Conservation (phyloP, 2,329 filamentous ascomycete genomes). For the Alternaria atra region DNA sequence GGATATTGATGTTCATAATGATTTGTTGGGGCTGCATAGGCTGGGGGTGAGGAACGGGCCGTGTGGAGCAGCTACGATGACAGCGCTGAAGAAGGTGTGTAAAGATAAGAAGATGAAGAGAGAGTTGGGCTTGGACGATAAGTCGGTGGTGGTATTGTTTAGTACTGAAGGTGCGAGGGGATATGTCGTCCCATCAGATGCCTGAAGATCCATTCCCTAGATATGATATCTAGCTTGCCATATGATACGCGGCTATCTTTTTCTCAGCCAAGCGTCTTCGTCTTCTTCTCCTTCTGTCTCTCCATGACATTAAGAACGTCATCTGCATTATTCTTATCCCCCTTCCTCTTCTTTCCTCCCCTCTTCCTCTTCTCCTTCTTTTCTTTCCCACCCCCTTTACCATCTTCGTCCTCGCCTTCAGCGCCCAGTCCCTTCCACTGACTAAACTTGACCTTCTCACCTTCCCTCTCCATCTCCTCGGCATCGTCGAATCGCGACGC, state of each 20-base stretch:
- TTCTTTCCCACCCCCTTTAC: slow-evolving; percentile 55
- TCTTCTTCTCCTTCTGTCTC: slow-evolving; percentile 55
- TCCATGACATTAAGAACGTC: slow-evolving; percentile 86
- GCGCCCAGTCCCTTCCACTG: slow-evolving; percentile 67
- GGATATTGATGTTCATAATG: slow-evolving; percentile 69
- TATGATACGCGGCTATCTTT: too few species aligned
- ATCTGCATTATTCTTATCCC: slow-evolving; percentile 77
- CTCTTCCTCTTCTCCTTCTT: slow-evolving; percentile 73
- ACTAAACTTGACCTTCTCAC: slow-evolving; percentile 70
- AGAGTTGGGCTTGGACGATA: slow-evolving; percentile 49
- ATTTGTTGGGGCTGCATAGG: slow-evolving; percentile 62
- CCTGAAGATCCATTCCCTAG: not conserved
- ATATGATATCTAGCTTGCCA: too few species aligned
- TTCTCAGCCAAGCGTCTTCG: slow-evolving; percentile 25
- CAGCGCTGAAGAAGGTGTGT: slow-evolving; percentile 63
- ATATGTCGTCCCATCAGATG: slow-evolving; percentile 21
- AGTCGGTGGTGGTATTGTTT: slow-evolving; percentile 71
- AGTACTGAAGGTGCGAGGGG: slow-evolving; percentile 68
- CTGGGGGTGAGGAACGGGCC: slow-evolving; percentile 65
- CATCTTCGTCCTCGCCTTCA: slow-evolving; percentile 60
- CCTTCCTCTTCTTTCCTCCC: slow-evolving; percentile 77
- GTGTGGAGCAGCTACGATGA: slow-evolving; percentile 68
- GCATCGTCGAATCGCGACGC: slow-evolving; percentile 87
- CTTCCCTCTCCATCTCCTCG: slow-evolving; percentile 75
- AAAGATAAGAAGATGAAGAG: slow-evolving; percentile 45